A percentile compares a stretch with the other conserved stretches of the same genome.
Evolutionary conservation across 2,329 filamentous ascomycete genomes (phyloP).

Genomic region (Cylindrodendrum hubeiense): DNA sequence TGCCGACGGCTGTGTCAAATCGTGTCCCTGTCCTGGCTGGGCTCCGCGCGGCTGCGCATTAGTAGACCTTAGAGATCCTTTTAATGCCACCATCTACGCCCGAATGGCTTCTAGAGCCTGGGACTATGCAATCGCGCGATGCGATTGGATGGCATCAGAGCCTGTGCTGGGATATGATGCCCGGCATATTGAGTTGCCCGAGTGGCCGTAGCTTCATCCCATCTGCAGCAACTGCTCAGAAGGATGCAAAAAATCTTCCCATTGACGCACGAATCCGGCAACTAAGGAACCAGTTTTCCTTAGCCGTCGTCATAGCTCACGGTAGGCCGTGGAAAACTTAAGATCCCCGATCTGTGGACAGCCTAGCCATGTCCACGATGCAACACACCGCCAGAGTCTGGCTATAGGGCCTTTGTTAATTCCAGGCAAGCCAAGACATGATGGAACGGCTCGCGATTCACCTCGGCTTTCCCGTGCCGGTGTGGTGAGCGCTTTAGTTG

Average conservation of each 20-base stretch:
- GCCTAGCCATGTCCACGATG: slow-evolving; percentile 5
- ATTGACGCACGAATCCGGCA: background rate
- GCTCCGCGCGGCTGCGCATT: background rate
- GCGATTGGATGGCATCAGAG: background rate
- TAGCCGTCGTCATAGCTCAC: background rate
- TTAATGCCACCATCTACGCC: background rate
- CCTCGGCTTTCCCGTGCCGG: background rate
- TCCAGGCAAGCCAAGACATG: slow-evolving; percentile 4
- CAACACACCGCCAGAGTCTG: slow-evolving; percentile 15
- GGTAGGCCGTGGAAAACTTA: too few relatives aligned
- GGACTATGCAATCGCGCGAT: background rate
- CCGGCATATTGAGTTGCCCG: background rate
- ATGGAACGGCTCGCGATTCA: slow-evolving; percentile 19
- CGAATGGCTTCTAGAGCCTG: background rate
- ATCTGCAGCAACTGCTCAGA: background rate
- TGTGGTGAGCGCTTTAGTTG: background rate
- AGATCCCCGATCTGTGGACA: background rate
- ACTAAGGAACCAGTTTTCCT: background rate
- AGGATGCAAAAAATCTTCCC: background rate
- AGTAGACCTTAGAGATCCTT: background rate
- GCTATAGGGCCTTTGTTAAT: slow-evolving; percentile 1
- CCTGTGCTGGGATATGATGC: background rate
- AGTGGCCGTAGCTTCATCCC: background rate
- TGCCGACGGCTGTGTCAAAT: background rate
- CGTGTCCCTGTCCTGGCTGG: background rate